Percentiles rank a stretch among this genome's conserved stretches.
phyloP scores from a whole-genome alignment of 148 eudicot genomes.

The Amaranthus hypochondriacus region DNA sequence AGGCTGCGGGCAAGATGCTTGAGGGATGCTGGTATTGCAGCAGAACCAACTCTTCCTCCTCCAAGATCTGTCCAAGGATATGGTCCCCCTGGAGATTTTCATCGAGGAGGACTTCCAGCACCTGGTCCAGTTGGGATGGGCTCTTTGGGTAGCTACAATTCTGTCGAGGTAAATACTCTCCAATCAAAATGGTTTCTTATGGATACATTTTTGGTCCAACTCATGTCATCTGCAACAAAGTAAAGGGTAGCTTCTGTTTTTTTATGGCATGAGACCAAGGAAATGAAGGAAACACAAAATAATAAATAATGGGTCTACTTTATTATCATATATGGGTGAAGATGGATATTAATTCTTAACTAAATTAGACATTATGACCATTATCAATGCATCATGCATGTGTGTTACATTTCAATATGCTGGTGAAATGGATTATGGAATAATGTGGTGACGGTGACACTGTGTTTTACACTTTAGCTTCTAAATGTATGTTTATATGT shows the following conservation, averaged over 20 bases:
- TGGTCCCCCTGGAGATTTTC: constrained; percentile 36
- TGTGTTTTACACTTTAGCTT: neutral
- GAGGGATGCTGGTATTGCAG: constrained; percentile 41
- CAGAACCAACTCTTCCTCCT: constrained; percentile 40
- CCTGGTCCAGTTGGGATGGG: constrained; percentile 40
- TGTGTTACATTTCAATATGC: neutral
- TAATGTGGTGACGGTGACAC: neutral
- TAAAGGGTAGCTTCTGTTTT: neutral
- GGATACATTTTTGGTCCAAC: neutral
- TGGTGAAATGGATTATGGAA: neutral
- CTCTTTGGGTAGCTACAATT: constrained; percentile 32
- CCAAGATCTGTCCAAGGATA: constrained; percentile 39
- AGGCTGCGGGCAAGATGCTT: constrained; percentile 64
- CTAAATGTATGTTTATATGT: neutral
- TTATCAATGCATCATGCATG: neutral
- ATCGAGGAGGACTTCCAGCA: constrained; percentile 32
- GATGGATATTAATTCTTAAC: neutral
- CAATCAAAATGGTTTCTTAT: constrained; percentile 6
- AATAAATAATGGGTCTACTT: neutral
- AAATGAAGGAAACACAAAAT: neutral
- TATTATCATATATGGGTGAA: neutral
- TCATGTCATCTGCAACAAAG: neutral
- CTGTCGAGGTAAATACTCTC: constrained; percentile 37
- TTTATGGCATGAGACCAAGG: neutral
- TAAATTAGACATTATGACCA: neutral